Conservation (phyloP, 352 stramenopile species). For the Phytophthora multivora region DNA sequence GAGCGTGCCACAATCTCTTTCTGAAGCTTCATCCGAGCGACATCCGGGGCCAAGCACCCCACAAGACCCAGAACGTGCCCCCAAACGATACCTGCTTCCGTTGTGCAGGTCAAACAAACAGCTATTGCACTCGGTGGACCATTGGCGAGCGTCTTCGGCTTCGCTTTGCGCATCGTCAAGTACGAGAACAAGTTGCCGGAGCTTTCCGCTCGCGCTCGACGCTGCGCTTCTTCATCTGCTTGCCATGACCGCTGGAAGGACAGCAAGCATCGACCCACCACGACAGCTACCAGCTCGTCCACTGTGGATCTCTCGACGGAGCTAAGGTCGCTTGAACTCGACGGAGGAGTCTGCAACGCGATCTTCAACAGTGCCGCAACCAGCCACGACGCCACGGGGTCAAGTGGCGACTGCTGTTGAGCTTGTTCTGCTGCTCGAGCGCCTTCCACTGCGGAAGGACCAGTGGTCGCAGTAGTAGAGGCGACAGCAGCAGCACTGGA, state of each 20-base stretch:
- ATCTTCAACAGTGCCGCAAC: constrained; percentile 42
- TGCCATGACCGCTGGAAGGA: constrained; percentile 58
- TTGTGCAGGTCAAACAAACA: constrained; percentile 22
- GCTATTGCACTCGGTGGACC: constrained; percentile 6
- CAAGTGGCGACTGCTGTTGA: constrained; percentile 20
- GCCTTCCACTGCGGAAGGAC: constrained; percentile 10
- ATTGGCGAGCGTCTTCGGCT: constrained; percentile 8
- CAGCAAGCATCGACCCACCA: constrained; percentile 18
- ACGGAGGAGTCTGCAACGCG: constrained; percentile 28
- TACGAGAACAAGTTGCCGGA: constrained; percentile 60
- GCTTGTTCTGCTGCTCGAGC: constrained; percentile 16
- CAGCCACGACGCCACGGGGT: constrained; percentile 49
- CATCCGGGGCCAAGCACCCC: constrained; percentile 14
- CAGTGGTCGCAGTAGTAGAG: neutral
- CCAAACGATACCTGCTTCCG: constrained; percentile 22
- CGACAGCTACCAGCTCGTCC: constrained; percentile 15
- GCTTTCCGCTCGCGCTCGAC: constrained; percentile 26
- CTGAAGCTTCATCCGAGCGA: constrained; percentile 40
- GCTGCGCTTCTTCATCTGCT: constrained; percentile 46
- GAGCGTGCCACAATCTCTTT: constrained; percentile 38
- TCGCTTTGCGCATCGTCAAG: constrained; percentile 31
- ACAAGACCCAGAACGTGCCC: constrained; percentile 26
- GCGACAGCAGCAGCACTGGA: constrained; percentile 27
- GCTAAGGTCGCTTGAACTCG: constrained; percentile 12
- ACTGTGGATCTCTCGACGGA: constrained; percentile 11